phyloP scores from a whole-genome alignment of 2,329 filamentous ascomycete species.

The Fusarium sacchari region DNA sequence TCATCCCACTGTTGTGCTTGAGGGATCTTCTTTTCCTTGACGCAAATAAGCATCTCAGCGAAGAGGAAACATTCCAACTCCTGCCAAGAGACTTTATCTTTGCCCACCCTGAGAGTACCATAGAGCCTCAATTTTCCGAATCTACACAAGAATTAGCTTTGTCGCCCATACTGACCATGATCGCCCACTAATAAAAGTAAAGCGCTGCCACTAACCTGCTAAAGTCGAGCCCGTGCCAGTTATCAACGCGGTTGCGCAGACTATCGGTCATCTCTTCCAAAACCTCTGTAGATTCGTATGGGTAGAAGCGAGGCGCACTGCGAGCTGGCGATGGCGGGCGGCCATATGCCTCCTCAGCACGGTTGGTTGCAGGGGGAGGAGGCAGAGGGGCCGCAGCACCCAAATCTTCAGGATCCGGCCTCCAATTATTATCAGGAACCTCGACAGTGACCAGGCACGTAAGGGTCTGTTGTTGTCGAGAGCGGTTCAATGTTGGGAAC shows the following conservation, averaged over 20 bases:
- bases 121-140: slow-evolving; percentile 94
- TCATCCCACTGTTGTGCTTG: slow-evolving; percentile 73
- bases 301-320: slow-evolving; percentile 69
- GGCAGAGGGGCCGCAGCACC: slow-evolving; percentile 60
- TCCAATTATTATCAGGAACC: slow-evolving; percentile 92
- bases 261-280: slow-evolving; percentile 88
- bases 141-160: slow-evolving; percentile 53
- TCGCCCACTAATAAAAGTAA: neutral
- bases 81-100: slow-evolving; percentile 97
- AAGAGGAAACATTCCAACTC: slow-evolving; percentile 97
- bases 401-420: slow-evolving; percentile 83
- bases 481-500: slow-evolving; percentile 92
- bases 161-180: neutral
- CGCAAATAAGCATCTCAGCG: slow-evolving; percentile 98
- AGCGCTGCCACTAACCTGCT: slow-evolving; percentile 64
- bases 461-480: slow-evolving; percentile 91
- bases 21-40: slow-evolving; percentile 90
- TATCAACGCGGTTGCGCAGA: slow-evolving; percentile 88
- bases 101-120: slow-evolving; percentile 90
- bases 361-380: slow-evolving; percentile 52
- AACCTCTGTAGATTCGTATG: slow-evolving; percentile 79
- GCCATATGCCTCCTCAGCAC: slow-evolving; percentile 65
- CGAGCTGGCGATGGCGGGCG: slow-evolving; percentile 69
- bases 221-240: slow-evolving; percentile 98
- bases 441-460: slow-evolving; percentile 96